Base-by-base conservation (phyloP, 2,329 filamentous ascomycete species). In the Scopulariopsis brevicaulis region DNA sequence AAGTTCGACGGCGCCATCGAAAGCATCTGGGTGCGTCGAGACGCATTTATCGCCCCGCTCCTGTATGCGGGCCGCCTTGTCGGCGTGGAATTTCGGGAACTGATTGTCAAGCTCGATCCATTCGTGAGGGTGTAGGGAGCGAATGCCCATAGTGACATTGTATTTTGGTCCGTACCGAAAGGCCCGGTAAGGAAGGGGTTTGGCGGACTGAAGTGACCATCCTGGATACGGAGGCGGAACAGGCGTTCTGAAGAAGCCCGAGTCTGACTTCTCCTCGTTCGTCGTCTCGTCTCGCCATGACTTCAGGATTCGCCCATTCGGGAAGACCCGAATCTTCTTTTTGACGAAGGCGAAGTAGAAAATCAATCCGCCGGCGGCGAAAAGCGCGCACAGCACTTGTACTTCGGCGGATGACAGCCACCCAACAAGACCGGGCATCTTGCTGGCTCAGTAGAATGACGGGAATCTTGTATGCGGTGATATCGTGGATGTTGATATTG, bases 31-130 rank as follows among this genome's bases (percentile, higher is more conserved):
- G 1, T 83, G 80, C 0, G 89, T 93, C 15, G 71, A 71, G 66
- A 83, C 85, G 72, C 87, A 90, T 68, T 86, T 88, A 0, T 70
- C 61, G 0, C 83, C 87, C 0, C 89, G 80, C 61, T 89, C 82
- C 15, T 67, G 65, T 54, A 95, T 88, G 1, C 90, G 82, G 15
- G 74, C 73, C 1, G 80, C 77, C 70, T 95, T 95, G 62, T 86
- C 81, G 35, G 77, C 78, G 70, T 95, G 89, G 67, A 78, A 95
- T 57, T 80, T 81, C 1, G 84, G 78, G 68, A 83, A 95, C 53
- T 92, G 80, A 66, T 87, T 92, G 71, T 95, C 90, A 28, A 95
- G 80, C 70, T 95, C 88, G 65, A 93, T 90, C 89, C 89, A 92
- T 59, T 90, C 84, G 57, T 86, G 80, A 70, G 82, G 84, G 35